Evolutionary conservation across 2,329 filamentous ascomycete genomes (phyloP).

Genomic region (Colletotrichum spinosum): DNA sequence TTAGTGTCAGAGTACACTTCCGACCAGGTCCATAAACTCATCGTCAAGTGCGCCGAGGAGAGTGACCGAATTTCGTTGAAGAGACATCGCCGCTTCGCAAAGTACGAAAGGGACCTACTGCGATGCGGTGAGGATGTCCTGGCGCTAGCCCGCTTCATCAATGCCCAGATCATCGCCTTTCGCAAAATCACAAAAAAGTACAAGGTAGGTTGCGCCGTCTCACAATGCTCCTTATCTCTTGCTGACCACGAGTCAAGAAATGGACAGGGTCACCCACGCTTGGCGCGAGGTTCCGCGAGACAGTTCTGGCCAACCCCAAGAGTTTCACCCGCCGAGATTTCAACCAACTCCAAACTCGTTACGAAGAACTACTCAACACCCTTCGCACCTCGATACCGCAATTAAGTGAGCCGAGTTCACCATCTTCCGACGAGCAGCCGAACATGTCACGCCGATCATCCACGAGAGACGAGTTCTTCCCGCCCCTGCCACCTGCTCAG

Average conservation of each 20-base stretch:
- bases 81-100: constrained; percentile 63
- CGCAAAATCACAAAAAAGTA: constrained; percentile 90
- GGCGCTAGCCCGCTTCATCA: constrained; percentile 77
- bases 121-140: constrained; percentile 78
- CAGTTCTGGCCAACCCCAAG: constrained; percentile 73
- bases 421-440: constrained; percentile 44
- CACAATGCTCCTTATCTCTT: constrained; percentile 21
- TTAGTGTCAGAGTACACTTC: constrained; percentile 59
- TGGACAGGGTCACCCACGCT: constrained; percentile 82
- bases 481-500: constrained; percentile 24
- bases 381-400: constrained; percentile 59
- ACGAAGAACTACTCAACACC: constrained; percentile 61
- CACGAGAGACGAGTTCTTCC: constrained; percentile 24
- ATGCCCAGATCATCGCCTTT: constrained; percentile 81
- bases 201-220: constrained; percentile 57
- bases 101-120: constrained; percentile 64
- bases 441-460: constrained; percentile 37
- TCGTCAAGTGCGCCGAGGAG: constrained; percentile 55
- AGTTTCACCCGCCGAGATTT: constrained; percentile 80
- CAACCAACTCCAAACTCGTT: constrained; percentile 59
- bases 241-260: constrained; percentile 63
- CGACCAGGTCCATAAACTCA: constrained; percentile 59
- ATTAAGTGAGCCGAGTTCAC: constrained; percentile 54
- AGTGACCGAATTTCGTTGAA: constrained; percentile 53
- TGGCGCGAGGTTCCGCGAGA: constrained; percentile 73